These are phyloP conservation scores for Umbelopsis ramanniana DNA, from an alignment of 192 early-diverging fungal species.

Conservation along the genomic window DNA sequence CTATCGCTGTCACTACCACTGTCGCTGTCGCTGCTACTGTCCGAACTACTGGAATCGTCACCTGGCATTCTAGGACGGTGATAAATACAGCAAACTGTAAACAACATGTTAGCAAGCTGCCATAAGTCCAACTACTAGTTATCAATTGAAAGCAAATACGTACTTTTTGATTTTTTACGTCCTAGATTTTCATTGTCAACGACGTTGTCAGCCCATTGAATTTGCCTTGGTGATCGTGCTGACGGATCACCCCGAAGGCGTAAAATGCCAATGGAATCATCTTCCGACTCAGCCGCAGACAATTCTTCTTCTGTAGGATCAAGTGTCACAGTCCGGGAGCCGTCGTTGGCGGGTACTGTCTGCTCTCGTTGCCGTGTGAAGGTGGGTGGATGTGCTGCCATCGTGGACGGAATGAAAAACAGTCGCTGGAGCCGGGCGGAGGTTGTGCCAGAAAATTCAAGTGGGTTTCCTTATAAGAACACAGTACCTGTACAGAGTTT, in stretches of 20 bases:
- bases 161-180: slow-evolving; percentile 74
- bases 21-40: slow-evolving; percentile 48
- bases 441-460: background rate
- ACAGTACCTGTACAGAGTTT: background rate
- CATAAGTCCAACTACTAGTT: background rate
- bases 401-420: background rate
- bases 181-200: slow-evolving; percentile 73
- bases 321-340: slow-evolving; percentile 42
- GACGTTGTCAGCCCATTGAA: slow-evolving; percentile 70
- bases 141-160: background rate
- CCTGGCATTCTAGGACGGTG: slow-evolving; percentile 60
- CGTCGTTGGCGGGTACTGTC: slow-evolving; percentile 32
- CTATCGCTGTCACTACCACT: slow-evolving; percentile 28
- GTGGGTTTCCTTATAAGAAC: no score
- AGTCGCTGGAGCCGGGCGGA: background rate
- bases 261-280: slow-evolving; percentile 45
- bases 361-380: slow-evolving; percentile 10
- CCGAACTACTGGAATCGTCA: slow-evolving; percentile 49
- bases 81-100: slow-evolving; percentile 75
- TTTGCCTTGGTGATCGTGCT: slow-evolving; percentile 38
- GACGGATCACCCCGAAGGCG: slow-evolving; percentile 54
- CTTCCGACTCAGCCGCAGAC: slow-evolving; percentile 22
- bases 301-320: slow-evolving; percentile 29
- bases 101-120: slow-evolving; percentile 4
- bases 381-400: slow-evolving; percentile 6